Percentiles rank a stretch among this genome's conserved stretches.
Evolutionary conservation across 2,329 filamentous ascomycete genomes (phyloP).

Genomic region (Fusarium nisikadoi): DNA sequence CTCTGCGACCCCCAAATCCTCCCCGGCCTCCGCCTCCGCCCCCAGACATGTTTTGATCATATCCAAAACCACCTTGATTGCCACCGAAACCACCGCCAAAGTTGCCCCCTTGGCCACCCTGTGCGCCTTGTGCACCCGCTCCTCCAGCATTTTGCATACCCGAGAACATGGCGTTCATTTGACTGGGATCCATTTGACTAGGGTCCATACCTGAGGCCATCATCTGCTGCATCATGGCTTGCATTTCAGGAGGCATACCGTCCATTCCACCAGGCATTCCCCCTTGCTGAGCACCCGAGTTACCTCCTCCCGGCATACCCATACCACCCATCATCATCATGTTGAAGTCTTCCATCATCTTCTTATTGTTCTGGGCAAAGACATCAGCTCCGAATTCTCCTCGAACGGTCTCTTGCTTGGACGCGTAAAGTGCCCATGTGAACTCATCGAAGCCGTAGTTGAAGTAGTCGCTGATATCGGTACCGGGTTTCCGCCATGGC

Average conservation of each 20-base stretch:
- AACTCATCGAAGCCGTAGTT: slow-evolving; percentile 99
- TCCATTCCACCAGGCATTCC: slow-evolving; percentile 67
- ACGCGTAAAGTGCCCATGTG: slow-evolving; percentile 93
- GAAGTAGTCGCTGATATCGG: slow-evolving; percentile 96
- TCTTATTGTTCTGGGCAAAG: slow-evolving; percentile 75
- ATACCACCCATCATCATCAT: slow-evolving; percentile 73
- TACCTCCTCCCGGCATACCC: slow-evolving; percentile 54
- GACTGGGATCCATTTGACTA: slow-evolving; percentile 71
- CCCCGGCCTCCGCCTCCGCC: slow-evolving; percentile 51
- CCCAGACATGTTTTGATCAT: slow-evolving; percentile 60
- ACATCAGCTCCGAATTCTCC: slow-evolving; percentile 77
- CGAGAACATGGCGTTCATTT: slow-evolving; percentile 69
- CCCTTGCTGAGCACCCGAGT: slow-evolving; percentile 46
- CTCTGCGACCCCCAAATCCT: slow-evolving; percentile 46
- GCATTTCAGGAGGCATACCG: slow-evolving; percentile 73
- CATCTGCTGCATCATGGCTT: slow-evolving; percentile 77
- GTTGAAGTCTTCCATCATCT: slow-evolving; percentile 78
- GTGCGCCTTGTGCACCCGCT: slow-evolving; percentile 53
- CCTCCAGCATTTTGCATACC: slow-evolving; percentile 63
- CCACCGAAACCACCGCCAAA: slow-evolving; percentile 66
- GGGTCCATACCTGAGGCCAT: slow-evolving; percentile 73
- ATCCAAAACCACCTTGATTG: slow-evolving; percentile 63
- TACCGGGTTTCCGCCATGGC: slow-evolving; percentile 93
- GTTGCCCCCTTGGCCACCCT: slow-evolving; percentile 62
- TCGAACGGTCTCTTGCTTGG: slow-evolving; percentile 84